phyloP scores from a whole-genome alignment of 2,329 filamentous ascomycete species.

The Amauroascus niger region DNA sequence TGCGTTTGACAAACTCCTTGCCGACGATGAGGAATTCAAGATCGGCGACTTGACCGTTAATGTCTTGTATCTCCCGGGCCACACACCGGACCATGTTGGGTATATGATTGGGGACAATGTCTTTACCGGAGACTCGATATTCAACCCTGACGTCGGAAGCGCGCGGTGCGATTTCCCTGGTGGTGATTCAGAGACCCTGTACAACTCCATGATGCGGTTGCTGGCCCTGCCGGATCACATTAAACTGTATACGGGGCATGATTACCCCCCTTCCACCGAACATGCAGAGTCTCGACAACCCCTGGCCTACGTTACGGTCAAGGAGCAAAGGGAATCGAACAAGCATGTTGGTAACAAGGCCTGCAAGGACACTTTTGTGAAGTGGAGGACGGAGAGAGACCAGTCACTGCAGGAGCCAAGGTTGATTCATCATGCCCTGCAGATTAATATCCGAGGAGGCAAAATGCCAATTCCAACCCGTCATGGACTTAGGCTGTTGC shows the following conservation, averaged over 20 bases:
- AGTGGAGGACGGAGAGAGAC: constrained; percentile 27
- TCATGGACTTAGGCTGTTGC: constrained; percentile 6
- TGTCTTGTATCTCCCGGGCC: constrained; percentile 49
- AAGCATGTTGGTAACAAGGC: constrained; percentile 24
- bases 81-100: constrained; percentile 53
- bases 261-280: constrained; percentile 34
- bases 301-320: constrained; percentile 26
- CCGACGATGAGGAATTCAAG: constrained; percentile 45
- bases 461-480: constrained; percentile 23
- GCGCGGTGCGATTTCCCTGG: constrained; percentile 47
- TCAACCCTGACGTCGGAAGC: constrained; percentile 43
- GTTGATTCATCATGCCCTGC: constrained; percentile 32
- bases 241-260: constrained; percentile 46
- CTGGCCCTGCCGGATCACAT: constrained; percentile 35
- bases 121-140: constrained; percentile 46
- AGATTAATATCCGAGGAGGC: constrained; percentile 35
- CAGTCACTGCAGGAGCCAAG: constrained; percentile 24
- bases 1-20: constrained; percentile 46
- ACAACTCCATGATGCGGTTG: constrained; percentile 36
- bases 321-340: constrained; percentile 13
- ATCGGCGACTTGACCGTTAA: constrained; percentile 41
- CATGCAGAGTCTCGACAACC: constrained; percentile 2
- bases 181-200: constrained; percentile 38
- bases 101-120: constrained; percentile 45
- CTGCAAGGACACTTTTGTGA: constrained; percentile 27